A percentile compares a stretch with the other conserved stretches of the same genome.
phyloP scores from a whole-genome alignment of 148 eudicot species.

The Camellia lanceoleosa region DNA sequence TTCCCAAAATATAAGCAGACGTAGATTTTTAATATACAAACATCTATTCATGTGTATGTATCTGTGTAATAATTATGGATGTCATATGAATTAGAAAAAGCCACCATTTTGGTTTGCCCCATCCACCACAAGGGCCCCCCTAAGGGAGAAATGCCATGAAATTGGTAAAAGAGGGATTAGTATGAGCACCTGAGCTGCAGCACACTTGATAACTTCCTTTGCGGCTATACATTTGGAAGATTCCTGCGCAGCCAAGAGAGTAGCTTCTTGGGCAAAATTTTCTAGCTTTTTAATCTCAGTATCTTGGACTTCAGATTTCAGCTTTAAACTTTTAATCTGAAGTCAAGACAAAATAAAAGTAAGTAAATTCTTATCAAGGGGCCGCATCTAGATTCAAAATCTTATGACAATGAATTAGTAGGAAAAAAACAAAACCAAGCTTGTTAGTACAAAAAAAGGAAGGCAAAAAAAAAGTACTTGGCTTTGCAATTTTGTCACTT shows the following conservation, averaged over 20 bases:
- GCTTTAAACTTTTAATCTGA: slow-evolving; percentile 63
- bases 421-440: neutral
- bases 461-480: slow-evolving; percentile 41
- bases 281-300: slow-evolving; percentile 58
- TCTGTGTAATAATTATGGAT: neutral
- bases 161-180: neutral
- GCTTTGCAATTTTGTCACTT: slow-evolving; percentile 70
- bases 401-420: neutral
- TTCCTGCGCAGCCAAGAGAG: slow-evolving; percentile 51
- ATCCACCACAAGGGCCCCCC: neutral
- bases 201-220: slow-evolving; percentile 43
- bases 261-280: slow-evolving; percentile 46
- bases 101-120: neutral
- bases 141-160: neutral
- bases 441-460: neutral
- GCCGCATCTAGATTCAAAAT: neutral
- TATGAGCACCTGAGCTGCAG: slow-evolving; percentile 42
- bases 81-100: neutral
- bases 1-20: neutral
- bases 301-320: slow-evolving; percentile 65
- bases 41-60: neutral
- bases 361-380: slow-evolving; percentile 3
- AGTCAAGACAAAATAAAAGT: slow-evolving; percentile 1
- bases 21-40: neutral
- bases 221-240: slow-evolving; percentile 47